Evolutionary conservation across 768 basidiomycete species (phyloP).

Genomic region (Pleurotus salmoneostramineus): DNA sequence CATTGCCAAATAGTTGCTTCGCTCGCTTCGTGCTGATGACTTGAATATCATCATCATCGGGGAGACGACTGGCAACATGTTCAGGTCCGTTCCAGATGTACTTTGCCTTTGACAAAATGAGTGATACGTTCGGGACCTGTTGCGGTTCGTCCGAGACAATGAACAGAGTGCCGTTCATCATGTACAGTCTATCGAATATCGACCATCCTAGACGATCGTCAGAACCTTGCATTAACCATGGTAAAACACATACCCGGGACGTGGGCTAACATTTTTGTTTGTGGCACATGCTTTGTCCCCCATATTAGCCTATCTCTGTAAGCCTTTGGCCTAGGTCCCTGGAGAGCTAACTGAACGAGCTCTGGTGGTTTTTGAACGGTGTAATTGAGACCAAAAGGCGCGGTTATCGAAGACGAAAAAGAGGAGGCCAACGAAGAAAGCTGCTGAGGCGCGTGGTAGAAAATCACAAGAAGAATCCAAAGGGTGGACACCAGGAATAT

Average conservation of each 20-base stretch:
- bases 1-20: constrained; percentile 59
- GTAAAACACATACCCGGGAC: constrained; percentile 53
- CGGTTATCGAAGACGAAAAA: constrained; percentile 24
- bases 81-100: constrained; percentile 54
- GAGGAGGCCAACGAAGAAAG: constrained; percentile 18
- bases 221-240: background rate
- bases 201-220: constrained; percentile 68
- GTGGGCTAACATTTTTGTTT: constrained; percentile 71
- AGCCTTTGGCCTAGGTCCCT: background rate
- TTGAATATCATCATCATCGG: constrained; percentile 75
- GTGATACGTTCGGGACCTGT: constrained; percentile 56
- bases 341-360: constrained; percentile 9
- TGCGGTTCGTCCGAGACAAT: constrained; percentile 75
- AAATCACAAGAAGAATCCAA: constrained; percentile 18
- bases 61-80: constrained; percentile 56
- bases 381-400: constrained; percentile 34
- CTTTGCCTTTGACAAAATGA: constrained; percentile 70
- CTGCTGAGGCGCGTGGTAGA: constrained; percentile 8
- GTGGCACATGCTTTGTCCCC: constrained; percentile 35
- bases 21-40: constrained; percentile 72
- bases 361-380: background rate
- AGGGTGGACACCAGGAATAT: constrained; percentile 35
- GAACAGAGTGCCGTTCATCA: constrained; percentile 78
- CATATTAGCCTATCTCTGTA: constrained; percentile 33
- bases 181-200: constrained; percentile 78